Base-by-base conservation (phyloP, 257 asterid species). In the Solanum tarapatanum region DNA sequence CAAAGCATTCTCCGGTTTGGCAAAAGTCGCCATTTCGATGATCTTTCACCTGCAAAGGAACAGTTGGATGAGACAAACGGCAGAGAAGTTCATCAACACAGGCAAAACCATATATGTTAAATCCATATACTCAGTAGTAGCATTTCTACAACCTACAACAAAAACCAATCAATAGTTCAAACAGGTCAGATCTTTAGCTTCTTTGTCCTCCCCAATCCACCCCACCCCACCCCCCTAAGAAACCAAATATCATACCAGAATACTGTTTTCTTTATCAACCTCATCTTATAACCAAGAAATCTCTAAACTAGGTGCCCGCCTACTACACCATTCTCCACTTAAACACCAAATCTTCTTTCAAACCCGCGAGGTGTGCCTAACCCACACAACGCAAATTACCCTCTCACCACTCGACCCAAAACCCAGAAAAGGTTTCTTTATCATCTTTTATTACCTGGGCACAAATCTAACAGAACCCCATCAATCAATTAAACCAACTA, bases 1-100 rank as follows among this genome's bases (percentile, higher is more conserved):
- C 91, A 92, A 89, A 77, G 94, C 93, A 88, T 92, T 92, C 89
- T 92, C 94, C 1, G 94, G 94, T 86, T 91, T 91, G 30, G 91
- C 91, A 87, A 92, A 92, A 35, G 87, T 91, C 19, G 94, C 88
- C 94, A 92, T 92, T 24, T 86, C 43, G 11, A 48, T 16, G 69
- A 48, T 48, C 85, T 82, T 82, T 82, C 85, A 82, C 85, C 85
- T 82, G 85, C 69, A 82, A 30, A 30, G 19, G 43, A 45, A 82
- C 7, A 3, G 39, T 26, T 80, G 11, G 43, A 48, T 82, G 28
- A 82, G 30, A 26, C 28, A 82, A 28, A 30, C 30, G 6, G 41
- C 85, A 80, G 16, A 82, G 85, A 48, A 28, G 85, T 16, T 23
- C 62, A 79, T 79, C 66, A 79, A 58, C 66, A 79, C 37, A 43